phyloP scores from a whole-genome alignment of 2,329 filamentous ascomycete genomes.

The Podosphaera leucotricha region DNA sequence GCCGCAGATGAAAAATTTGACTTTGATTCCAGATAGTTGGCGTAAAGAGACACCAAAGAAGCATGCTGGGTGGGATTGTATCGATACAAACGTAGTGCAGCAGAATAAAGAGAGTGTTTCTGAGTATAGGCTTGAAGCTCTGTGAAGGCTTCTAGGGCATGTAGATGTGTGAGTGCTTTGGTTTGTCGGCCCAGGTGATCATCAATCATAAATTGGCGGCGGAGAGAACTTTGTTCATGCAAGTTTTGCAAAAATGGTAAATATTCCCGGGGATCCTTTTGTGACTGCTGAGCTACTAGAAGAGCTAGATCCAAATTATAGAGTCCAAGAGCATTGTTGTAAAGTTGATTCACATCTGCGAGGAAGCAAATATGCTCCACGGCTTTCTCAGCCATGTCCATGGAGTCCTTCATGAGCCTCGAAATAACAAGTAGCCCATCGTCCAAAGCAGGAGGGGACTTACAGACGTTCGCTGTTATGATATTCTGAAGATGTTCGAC shows the following conservation, averaged over 20 bases:
- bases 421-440: conserved; percentile 63
- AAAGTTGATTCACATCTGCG: conserved; percentile 76
- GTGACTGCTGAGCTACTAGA: conserved; percentile 81
- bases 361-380: conserved; percentile 96
- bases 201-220: conserved; percentile 67
- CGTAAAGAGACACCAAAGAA: conserved; percentile 55
- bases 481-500: conserved; percentile 61
- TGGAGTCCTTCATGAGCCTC: conserved; percentile 40
- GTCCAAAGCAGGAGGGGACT: conserved; percentile 70
- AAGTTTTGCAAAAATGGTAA: conserved; percentile 80
- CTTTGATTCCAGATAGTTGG: conserved; percentile 46
- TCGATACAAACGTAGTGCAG: conserved; percentile 59
- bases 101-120: conserved; percentile 57
- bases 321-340: conserved; percentile 69
- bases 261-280: conserved; percentile 88
- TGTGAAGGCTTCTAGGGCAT: conserved; percentile 48
- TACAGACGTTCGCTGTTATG: conserved; percentile 87
- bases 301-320: conserved; percentile 82
- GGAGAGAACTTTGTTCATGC: conserved; percentile 45
- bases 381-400: conserved; percentile 58
- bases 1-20: conserved; percentile 72
- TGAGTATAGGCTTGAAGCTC: conserved; percentile 57
- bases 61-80: conserved; percentile 48
- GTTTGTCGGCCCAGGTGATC: conserved; percentile 54
- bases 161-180: conserved; percentile 60